Evolutionary conservation across 2,329 filamentous ascomycete genomes (phyloP).

Genomic region (Penicillium crustosum): DNA sequence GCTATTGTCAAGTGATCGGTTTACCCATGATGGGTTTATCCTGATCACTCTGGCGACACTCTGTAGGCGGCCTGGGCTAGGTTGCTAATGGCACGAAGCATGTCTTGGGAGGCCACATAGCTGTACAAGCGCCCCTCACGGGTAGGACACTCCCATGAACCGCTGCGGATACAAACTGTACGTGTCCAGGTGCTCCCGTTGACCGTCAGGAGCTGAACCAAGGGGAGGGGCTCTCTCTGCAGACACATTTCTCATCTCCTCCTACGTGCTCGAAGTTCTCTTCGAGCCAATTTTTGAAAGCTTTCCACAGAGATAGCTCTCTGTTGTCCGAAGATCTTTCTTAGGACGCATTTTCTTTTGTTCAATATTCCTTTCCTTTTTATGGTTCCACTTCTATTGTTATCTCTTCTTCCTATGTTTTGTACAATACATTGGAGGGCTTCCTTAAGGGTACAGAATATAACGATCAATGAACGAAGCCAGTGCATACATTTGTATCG

Average conservation of each 20-base stretch:
- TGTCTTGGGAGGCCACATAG: too few species aligned
- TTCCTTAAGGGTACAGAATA: background rate
- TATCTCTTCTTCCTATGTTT: background rate
- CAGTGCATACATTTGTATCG: background rate
- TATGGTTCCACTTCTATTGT: too few species aligned
- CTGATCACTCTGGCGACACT: too few species aligned
- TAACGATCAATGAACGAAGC: background rate
- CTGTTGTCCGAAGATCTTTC: background rate
- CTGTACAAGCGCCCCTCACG: too few species aligned
- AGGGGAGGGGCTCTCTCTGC: background rate
- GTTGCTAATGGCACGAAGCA: background rate
- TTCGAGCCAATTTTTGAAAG: too few species aligned
- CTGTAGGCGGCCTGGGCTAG: too few species aligned
- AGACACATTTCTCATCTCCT: background rate
- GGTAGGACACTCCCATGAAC: too few species aligned
- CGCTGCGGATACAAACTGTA: background rate
- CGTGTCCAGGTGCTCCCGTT: background rate
- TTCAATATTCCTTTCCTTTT: background rate
- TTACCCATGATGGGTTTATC: too few species aligned
- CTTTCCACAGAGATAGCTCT: background rate
- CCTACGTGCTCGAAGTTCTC: too few species aligned
- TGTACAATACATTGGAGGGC: too few species aligned
- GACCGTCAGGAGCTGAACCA: background rate
- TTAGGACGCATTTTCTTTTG: background rate
- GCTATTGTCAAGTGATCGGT: background rate